Conservation (phyloP, 1,139 yeast genomes). For the Sugiyamaella novakii region DNA sequence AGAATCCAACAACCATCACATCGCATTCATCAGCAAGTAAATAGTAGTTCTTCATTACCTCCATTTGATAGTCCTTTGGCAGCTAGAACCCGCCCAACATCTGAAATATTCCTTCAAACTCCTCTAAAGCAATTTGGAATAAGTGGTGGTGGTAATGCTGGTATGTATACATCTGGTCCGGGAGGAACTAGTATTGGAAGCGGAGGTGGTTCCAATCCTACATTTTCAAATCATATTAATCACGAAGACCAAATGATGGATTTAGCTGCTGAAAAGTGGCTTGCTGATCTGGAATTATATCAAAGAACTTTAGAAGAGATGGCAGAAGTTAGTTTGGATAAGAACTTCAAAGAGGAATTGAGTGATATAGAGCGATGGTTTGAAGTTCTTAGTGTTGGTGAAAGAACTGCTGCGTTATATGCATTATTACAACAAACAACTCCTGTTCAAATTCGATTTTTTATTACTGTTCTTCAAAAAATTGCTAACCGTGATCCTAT, state of each 20-base stretch:
- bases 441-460: conserved; percentile 45
- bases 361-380: conserved; percentile 45
- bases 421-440: conserved; percentile 43
- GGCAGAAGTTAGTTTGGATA: conserved; percentile 40
- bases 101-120: conserved; percentile 35
- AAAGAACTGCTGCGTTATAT: conserved; percentile 45
- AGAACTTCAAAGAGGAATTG: conserved; percentile 38
- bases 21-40: conserved; percentile 15
- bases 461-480: conserved; percentile 43
- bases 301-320: conserved; percentile 42
- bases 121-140: conserved; percentile 25
- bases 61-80: conserved; percentile 33
- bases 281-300: conserved; percentile 41
- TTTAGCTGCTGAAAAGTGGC: conserved; percentile 40
- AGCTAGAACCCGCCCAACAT: conserved; percentile 35
- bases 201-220: conserved; percentile 3
- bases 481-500: conserved; percentile 39
- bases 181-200: conserved; percentile 6
- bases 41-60: conserved; percentile 15
- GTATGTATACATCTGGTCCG: conserved; percentile 11
- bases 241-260: conserved; percentile 29
- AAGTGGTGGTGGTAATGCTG: conserved; percentile 14
- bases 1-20: conserved; percentile 13
- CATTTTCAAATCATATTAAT: conserved; percentile 10
- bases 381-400: conserved; percentile 42